Percentiles rank a stretch among this genome's conserved stretches.
These are phyloP conservation scores for Chamaecrista fasciculata DNA, from an alignment of 306 rosid genomes.

Conservation along the genomic window DNA sequence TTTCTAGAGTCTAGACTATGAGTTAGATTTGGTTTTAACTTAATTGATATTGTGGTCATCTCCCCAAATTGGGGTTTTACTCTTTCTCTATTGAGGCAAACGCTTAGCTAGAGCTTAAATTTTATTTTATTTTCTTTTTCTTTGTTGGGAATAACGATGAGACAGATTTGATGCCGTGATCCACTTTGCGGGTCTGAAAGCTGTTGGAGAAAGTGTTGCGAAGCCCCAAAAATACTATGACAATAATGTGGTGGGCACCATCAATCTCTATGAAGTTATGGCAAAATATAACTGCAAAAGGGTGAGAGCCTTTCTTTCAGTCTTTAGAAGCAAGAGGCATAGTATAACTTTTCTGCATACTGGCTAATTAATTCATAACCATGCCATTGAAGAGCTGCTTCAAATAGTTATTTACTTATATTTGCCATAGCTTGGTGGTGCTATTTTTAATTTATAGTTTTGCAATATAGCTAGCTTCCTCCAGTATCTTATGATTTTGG, in stretches of 20 bases:
- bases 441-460: not conserved
- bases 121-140: not conserved
- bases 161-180: constrained; percentile 77
- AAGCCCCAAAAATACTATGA: constrained; percentile 55
- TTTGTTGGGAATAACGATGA: constrained; percentile 8
- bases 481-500: not conserved
- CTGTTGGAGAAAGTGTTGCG: constrained; percentile 76
- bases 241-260: constrained; percentile 60
- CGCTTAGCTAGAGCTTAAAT: not conserved
- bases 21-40: too few relatives aligned
- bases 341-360: not conserved
- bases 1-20: too few relatives aligned
- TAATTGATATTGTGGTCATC: too few relatives aligned
- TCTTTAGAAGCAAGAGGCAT: not conserved
- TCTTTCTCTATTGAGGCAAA: not conserved
- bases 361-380: not conserved
- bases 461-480: not conserved
- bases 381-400: not conserved
- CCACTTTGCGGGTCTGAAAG: constrained; percentile 85
- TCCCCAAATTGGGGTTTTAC: too few relatives aligned
- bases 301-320: constrained; percentile 29
- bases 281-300: constrained; percentile 61
- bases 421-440: not conserved
- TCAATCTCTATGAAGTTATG: constrained; percentile 70
- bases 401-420: not conserved